Evolutionary conservation across 2,329 filamentous ascomycete genomes (phyloP), one percentile per base, ranked within the genome.

Genomic region (Colletotrichum neosansevieriae): DNA sequence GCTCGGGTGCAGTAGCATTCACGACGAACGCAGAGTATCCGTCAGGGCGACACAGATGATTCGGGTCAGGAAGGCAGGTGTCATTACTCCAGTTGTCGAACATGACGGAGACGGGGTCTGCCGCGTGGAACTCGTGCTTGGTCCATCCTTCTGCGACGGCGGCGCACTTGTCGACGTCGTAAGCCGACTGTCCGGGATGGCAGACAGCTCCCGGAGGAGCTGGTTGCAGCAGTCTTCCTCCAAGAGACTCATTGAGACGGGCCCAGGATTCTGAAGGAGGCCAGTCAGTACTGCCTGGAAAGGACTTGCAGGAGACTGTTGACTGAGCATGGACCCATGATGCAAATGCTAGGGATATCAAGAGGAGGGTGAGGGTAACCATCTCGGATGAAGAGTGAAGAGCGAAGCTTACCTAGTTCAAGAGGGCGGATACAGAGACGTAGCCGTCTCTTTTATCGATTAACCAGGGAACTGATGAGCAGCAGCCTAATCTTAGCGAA

Each of bases 51-150:
- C 79, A 87, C 0, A 81, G 76, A 47, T 72, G 59, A 6, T 71
- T 69, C 0, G 76, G 70, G 62, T 80, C 71, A 2, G 85, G 85
- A 45, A 86, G 76, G 73, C 85, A 87, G 12, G 83, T 81, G 74
- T 83, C 83, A 72, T 87, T 85, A 67, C 80, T 79, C 73, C 78
- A 86, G 57, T 84, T 82, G 62, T 84, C 75, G 73, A 73, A 76
- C 68, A 78, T 72, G 69, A 73, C 74, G 57, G 79, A 79, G 64
- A 82, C 71, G 74, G 77, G 66, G 73, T 73, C 2, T 72, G 71
- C 68, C 9, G 75, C 71, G 74, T 84, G 79, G 71, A 79, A 82
- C 13, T 76, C 74, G 74, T 50, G 40, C 0, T 7, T 10, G 29
- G n/a, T 12, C 58, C 70, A 70, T 34, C 38, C 49, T 34, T 49